A percentile compares a stretch with the other conserved stretches of the same genome.
These are phyloP conservation scores for Musa schizocarpa DNA, from an alignment of 176 grass and related monocot genomes.

Conservation along the genomic window DNA sequence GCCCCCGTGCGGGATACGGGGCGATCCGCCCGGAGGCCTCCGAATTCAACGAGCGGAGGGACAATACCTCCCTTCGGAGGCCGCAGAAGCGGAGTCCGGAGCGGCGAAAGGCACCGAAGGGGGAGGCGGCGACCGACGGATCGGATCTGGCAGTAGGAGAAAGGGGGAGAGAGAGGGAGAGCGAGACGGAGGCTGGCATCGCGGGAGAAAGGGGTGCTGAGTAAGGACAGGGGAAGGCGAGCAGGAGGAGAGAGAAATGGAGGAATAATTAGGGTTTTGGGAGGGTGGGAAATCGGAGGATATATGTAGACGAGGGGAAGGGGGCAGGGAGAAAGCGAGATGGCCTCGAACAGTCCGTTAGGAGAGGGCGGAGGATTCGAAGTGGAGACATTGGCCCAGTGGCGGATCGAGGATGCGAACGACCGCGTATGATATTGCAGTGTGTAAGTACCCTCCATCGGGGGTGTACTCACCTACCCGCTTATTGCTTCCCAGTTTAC, in stretches of 20 bases:
- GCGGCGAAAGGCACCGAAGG: not conserved
- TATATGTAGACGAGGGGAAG: not conserved
- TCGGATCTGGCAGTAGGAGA: constrained; percentile 28
- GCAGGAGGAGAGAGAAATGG: not conserved
- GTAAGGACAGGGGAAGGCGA: not conserved
- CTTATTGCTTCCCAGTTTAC: too few species aligned
- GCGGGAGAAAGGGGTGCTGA: not conserved
- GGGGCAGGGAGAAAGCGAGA: not conserved
- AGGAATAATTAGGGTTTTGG: not conserved
- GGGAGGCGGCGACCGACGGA: constrained; percentile 18
- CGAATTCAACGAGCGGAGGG: constrained; percentile 14
- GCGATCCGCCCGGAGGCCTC: constrained; percentile 12
- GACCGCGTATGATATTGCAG: not conserved
- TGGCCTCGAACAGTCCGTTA: constrained; percentile 24
- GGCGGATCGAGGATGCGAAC: not conserved
- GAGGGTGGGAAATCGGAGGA: not conserved
- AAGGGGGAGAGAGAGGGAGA: constrained; percentile 16
- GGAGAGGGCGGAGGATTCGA: constrained; percentile 52
- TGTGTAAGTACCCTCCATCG: not conserved
- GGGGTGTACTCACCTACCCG: not conserved
- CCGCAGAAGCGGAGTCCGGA: constrained; percentile 39
- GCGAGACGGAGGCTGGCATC: not conserved
- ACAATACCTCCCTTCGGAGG: constrained; percentile 28
- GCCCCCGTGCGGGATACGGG: constrained; percentile 7
- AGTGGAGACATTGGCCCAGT: not conserved